These are phyloP conservation scores for Misopates orontium DNA, from an alignment of 257 asterid genomes.

Conservation along the genomic window DNA sequence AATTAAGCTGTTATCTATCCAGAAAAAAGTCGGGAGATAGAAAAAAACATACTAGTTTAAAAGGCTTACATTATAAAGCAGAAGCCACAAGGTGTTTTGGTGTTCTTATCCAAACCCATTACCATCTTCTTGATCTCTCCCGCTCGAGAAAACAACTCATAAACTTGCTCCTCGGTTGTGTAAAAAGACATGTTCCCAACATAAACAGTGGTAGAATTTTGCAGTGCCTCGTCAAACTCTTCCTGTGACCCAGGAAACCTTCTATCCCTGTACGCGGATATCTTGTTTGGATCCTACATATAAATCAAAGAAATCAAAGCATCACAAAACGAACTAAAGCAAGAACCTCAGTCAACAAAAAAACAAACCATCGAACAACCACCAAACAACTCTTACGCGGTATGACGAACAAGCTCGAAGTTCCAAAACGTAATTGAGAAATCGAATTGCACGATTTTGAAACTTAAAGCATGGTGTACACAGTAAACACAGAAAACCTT, in stretches of 20 bases:
- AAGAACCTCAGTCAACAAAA: conserved; percentile 14
- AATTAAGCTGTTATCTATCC: not conserved
- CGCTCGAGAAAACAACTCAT: conserved; percentile 83
- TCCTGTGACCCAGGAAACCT: conserved; percentile 93
- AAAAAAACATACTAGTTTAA: conserved; percentile 6
- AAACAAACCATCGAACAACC: not conserved
- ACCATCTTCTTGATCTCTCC: conserved; percentile 91
- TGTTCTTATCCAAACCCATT: conserved; percentile 96
- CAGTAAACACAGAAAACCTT: no score
- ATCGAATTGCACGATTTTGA: not conserved
- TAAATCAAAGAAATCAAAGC: not conserved
- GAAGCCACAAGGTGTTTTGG: conserved; percentile 96
- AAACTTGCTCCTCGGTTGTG: conserved; percentile 97
- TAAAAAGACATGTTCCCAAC: conserved; percentile 95
- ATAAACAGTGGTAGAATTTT: conserved; percentile 70
- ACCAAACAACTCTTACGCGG: not conserved
- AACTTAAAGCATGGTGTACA: no score
- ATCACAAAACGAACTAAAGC: not conserved
- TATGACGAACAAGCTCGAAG: not conserved
- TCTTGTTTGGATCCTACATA: conserved; percentile 73
- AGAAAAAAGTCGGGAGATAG: not conserved
- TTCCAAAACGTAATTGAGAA: not conserved
- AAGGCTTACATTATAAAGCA: conserved; percentile 75
- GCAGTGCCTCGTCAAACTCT: conserved; percentile 81
- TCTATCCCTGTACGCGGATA: conserved; percentile 89